Evolutionary conservation across 108 stramenopile species (phyloP).

Genomic region (Asterionellopsis glacialis): DNA sequence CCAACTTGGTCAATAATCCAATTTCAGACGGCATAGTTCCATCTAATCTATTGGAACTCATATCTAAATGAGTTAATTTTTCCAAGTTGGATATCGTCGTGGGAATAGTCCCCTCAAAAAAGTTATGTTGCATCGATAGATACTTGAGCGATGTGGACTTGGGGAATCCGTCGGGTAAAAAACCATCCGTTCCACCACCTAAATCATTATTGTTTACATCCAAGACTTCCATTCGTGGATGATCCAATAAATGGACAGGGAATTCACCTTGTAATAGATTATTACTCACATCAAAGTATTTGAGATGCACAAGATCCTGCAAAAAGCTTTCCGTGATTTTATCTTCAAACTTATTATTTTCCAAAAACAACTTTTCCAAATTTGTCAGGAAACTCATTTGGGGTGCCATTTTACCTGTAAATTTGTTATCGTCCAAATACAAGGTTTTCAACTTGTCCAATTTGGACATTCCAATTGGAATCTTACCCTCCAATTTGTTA

Average conservation of each 20-base stretch:
- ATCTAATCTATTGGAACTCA: slow-evolving; percentile 20
- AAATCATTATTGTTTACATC: too few relatives aligned
- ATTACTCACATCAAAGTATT: slow-evolving; percentile 42
- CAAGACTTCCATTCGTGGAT: too few relatives aligned
- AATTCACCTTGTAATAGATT: slow-evolving; percentile 31
- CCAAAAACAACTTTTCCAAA: slow-evolving; percentile 25
- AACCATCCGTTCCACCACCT: too few relatives aligned
- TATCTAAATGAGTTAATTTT: neutral
- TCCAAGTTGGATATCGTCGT: too few relatives aligned
- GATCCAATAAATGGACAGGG: neutral
- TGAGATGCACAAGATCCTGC: slow-evolving; percentile 25
- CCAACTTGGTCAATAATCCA: slow-evolving; percentile 14
- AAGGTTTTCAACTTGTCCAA: slow-evolving; percentile 18
- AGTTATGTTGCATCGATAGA: too few relatives aligned
- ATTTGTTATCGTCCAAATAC: slow-evolving; percentile 25
- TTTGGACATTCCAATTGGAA: neutral
- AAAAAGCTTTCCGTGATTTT: slow-evolving; percentile 22
- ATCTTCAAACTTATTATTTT: slow-evolving; percentile 27
- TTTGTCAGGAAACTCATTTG: slow-evolving; percentile 10
- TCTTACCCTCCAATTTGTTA: neutral
- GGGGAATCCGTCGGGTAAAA: too few relatives aligned
- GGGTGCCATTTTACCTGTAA: slow-evolving; percentile 28
- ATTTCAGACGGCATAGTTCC: slow-evolving; percentile 32
- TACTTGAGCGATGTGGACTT: too few relatives aligned
- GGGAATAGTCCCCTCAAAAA: slow-evolving; percentile 39